Percentiles rank a stretch among this genome's conserved stretches.
phyloP scores from a whole-genome alignment of 352 stramenopile genomes.

The Phytophthora nicotianae region DNA sequence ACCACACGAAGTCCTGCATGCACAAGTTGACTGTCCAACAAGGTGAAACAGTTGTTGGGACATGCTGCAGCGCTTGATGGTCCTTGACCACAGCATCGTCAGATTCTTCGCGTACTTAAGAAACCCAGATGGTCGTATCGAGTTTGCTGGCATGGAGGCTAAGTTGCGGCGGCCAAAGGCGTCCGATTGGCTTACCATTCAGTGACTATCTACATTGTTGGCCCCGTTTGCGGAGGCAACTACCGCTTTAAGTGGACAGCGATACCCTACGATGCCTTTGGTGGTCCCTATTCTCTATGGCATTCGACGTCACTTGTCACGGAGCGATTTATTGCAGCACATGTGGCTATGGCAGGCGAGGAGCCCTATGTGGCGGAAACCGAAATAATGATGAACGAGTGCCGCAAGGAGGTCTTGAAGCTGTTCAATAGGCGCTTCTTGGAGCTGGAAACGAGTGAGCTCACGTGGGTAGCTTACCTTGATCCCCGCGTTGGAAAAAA shows the following conservation, averaged over 20 bases:
- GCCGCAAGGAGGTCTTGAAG: not conserved
- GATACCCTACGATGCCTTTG: conserved; percentile 15
- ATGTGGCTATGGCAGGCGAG: not conserved
- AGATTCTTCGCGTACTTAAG: not conserved
- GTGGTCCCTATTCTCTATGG: conserved; percentile 4
- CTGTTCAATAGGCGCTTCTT: conserved; percentile 11
- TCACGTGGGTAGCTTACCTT: conserved; percentile 2
- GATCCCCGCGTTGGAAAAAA: conserved; percentile 1
- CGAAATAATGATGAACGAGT: conserved; percentile 24
- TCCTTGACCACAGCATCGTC: not conserved
- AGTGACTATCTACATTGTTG: conserved; percentile 7
- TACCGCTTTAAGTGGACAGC: not conserved
- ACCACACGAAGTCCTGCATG: not conserved
- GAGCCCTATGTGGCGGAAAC: conserved; percentile 7
- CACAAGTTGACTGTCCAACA: conserved; percentile 12
- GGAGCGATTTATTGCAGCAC: conserved; percentile 10
- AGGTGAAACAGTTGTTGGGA: conserved; percentile 20
- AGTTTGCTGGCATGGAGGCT: conserved; percentile 9
- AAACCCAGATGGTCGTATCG: not conserved
- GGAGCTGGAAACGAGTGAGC: conserved; percentile 3
- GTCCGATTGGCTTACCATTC: conserved; percentile 11
- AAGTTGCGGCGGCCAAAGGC: conserved; percentile 4
- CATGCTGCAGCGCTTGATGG: conserved; percentile 14
- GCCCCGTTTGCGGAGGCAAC: conserved; percentile 2
- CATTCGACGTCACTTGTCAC: conserved; percentile 4